Percentiles rank a stretch among this genome's conserved stretches.
These are phyloP conservation scores for Camellia japonica DNA, from an alignment of 148 eudicot species.

Conservation along the genomic window DNA sequence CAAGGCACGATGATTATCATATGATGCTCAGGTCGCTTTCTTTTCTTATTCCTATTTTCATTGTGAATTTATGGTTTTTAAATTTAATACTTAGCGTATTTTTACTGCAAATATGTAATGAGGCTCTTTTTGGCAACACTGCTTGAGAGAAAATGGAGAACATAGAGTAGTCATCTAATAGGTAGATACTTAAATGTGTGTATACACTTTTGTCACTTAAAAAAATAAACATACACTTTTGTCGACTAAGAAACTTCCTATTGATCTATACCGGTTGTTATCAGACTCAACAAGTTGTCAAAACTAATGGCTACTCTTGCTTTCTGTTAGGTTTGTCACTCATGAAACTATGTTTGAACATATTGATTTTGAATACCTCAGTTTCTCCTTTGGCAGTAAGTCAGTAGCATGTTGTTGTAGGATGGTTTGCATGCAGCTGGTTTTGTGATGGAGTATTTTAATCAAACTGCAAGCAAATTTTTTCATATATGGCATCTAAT, in stretches of 20 bases:
- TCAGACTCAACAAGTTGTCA: background rate
- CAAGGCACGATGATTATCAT: conserved; percentile 64
- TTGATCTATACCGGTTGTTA: background rate
- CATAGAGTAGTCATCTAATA: background rate
- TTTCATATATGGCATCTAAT: background rate
- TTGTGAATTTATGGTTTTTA: background rate
- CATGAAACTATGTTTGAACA: background rate
- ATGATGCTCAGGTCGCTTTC: conserved; percentile 55
- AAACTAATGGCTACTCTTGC: background rate
- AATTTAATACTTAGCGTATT: background rate
- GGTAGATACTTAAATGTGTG: background rate
- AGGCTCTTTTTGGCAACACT: too few species aligned
- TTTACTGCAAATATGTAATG: background rate
- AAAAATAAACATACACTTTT: background rate
- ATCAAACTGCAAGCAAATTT: background rate
- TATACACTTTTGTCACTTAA: background rate
- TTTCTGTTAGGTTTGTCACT: background rate
- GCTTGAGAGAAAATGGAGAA: background rate
- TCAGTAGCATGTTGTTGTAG: background rate
- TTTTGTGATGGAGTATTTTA: background rate
- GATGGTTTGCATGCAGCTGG: background rate
- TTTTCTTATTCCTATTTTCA: conserved; percentile 1
- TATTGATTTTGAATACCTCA: background rate
- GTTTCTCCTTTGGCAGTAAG: background rate
- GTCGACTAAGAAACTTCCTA: background rate